Evolutionary conservation across 306 rosid genomes (phyloP), one percentile per base, ranked within the genome.

Genomic region (Carpinus fangiana): DNA sequence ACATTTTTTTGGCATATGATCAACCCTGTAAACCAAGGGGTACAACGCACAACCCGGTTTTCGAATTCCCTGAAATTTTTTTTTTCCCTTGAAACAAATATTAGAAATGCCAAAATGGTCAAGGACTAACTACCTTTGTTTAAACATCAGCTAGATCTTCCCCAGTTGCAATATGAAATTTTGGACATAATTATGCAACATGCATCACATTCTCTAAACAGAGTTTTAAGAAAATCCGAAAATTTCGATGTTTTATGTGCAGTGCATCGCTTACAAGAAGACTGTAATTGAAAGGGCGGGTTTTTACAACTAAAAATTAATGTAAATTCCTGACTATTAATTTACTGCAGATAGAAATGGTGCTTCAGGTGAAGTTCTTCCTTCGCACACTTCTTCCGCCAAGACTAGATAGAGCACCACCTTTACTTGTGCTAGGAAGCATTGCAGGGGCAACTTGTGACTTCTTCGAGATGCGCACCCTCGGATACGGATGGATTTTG

Each of bases 401-500:
- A 61, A 26, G 65, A 43, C 84, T 74, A 75, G 59, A 21, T 21
- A 86, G 59, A 69, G 78, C 74, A 53, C 75, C 74, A 53, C 75
- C 76, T 80, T 83, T 84, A 78, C 75, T 70, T 78, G 75, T 77
- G 73, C 34, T 51, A 73, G 86, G 81, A 72, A 71, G 52, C 61
- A 77, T 71, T 67, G 85, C 73, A 68, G 87, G 84, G 47, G 80
- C 81, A 78, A 53, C 80, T 73, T 78, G 80, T 18, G 74, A 70
- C 41, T 86, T 82, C 87, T 85, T 90, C 28, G 82, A 81, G 74
- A 86, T 79, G 20, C 93, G 98, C 72, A 79, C 88, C 86, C 90
- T 91, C 7, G 99, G 99, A 80, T 96, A 96, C 0, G 98, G 97
- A 66, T 93, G 90, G 62, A 93, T 81, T 73, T 90, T 85, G 62